Evolutionary conservation across 176 grass and related monocot species (phyloP).

Genomic region (Elaeis guineensis): DNA sequence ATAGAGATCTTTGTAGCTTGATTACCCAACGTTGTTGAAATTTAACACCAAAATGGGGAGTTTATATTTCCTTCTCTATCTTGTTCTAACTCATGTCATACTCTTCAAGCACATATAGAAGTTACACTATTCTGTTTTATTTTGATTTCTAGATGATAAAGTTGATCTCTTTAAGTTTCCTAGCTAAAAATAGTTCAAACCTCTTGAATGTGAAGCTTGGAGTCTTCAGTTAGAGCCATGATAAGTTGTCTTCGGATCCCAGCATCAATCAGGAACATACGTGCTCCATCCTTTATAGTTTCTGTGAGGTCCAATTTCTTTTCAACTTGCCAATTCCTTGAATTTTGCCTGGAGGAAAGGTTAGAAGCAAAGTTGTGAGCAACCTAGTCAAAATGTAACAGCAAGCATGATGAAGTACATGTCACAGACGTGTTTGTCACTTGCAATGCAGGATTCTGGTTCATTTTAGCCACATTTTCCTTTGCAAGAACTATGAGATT

Average conservation of each 20-base stretch:
- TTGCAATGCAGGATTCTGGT: slow-evolving; percentile 66
- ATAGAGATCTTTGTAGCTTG: no score
- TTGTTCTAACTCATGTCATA: no score
- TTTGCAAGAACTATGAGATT: slow-evolving; percentile 98
- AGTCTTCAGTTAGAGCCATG: slow-evolving; percentile 93
- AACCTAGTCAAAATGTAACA: slow-evolving; percentile 11
- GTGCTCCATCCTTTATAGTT: slow-evolving; percentile 96
- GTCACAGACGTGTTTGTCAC: slow-evolving; percentile 51
- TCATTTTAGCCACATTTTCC: slow-evolving; percentile 95
- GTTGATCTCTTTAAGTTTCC: not conserved
- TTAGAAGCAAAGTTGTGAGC: slow-evolving; percentile 2
- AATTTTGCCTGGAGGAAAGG: slow-evolving; percentile 41
- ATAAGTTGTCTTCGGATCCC: slow-evolving; percentile 86
- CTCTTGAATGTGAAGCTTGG: slow-evolving; percentile 93
- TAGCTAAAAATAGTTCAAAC: slow-evolving; percentile 16
- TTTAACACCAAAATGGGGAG: no score
- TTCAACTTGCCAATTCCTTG: slow-evolving; percentile 32
- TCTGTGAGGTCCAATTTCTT: slow-evolving; percentile 87
- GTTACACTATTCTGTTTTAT: not conserved
- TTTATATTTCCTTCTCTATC: no score
- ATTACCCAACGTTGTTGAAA: no score
- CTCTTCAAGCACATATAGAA: not conserved
- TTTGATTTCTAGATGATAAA: not conserved
- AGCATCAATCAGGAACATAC: slow-evolving; percentile 85
- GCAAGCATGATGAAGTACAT: not conserved